These are phyloP conservation scores for Aspergillus eucalypticola DNA, from an alignment of 2,329 filamentous ascomycete species.

Conservation along the genomic window DNA sequence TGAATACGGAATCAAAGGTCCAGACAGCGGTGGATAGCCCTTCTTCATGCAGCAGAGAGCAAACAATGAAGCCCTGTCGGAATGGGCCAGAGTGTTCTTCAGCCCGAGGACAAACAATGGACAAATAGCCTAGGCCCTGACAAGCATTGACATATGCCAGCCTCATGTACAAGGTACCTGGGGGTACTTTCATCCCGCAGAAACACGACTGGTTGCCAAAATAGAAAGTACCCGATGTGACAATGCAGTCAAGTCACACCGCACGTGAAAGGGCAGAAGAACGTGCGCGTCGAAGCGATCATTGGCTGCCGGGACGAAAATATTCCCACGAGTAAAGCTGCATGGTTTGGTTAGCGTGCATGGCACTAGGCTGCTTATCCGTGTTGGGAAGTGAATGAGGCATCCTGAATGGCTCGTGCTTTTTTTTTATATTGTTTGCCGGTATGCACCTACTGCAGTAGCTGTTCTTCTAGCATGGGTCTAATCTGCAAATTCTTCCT, in stretches of 20 bases:
- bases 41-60: not conserved
- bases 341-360: slow-evolving; percentile 4
- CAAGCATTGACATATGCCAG: not conserved
- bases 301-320: not conserved
- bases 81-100: not conserved
- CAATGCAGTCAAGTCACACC: slow-evolving; percentile 7
- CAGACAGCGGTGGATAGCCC: not conserved
- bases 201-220: not conserved
- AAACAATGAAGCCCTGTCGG: not conserved
- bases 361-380: not conserved
- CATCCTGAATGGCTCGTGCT: not conserved
- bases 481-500: not conserved
- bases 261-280: slow-evolving; percentile 1
- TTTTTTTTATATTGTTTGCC: not conserved
- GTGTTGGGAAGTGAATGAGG: not conserved
- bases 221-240: slow-evolving; percentile 4
- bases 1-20: not conserved
- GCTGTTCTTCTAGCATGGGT: not conserved
- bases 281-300: not conserved
- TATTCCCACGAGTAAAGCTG: slow-evolving; percentile 5
- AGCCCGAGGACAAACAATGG: not conserved
- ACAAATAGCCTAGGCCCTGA: no score
- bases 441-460: not conserved
- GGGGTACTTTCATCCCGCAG: not conserved
- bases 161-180: not conserved